phyloP scores from a whole-genome alignment of 495 filamentous ascomycete species.

The Penicillium turbatum region DNA sequence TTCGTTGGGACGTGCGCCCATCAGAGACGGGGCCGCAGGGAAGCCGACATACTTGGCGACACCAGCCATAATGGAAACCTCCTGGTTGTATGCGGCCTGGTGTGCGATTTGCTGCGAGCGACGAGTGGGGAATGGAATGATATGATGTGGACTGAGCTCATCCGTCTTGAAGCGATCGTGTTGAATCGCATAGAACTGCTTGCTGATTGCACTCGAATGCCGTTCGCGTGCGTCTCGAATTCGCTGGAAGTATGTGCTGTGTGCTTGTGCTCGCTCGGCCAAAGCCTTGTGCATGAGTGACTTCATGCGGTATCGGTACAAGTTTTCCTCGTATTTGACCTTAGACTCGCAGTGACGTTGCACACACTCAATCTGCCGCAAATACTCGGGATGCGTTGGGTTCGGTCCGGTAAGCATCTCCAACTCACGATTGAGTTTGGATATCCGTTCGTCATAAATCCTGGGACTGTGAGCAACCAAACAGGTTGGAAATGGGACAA shows the following conservation, averaged over 20 bases:
- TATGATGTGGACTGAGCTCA: constrained; percentile 74
- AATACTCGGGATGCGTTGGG: constrained; percentile 81
- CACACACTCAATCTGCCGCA: constrained; percentile 79
- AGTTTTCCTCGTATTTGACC: constrained; percentile 65
- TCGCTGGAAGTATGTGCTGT: constrained; percentile 81
- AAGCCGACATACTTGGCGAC: constrained; percentile 93
- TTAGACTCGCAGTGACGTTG: constrained; percentile 75
- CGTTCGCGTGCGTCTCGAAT: constrained; percentile 76
- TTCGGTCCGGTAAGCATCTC: constrained; percentile 70
- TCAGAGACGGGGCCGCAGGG: constrained; percentile 84
- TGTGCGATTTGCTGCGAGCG: constrained; percentile 68
- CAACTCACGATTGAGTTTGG: constrained; percentile 76
- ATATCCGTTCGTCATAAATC: constrained; percentile 81
- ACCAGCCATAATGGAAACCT: constrained; percentile 85
- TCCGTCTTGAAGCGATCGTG: constrained; percentile 82
- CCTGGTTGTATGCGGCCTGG: constrained; percentile 85
- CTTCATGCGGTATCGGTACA: constrained; percentile 67
- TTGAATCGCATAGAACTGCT: constrained; percentile 86
- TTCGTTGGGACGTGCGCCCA: constrained; percentile 64
- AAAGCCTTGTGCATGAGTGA: constrained; percentile 67
- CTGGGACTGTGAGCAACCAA: constrained; percentile 41
- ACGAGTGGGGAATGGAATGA: constrained; percentile 65
- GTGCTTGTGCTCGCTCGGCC: constrained; percentile 74
- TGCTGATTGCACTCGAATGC: constrained; percentile 72
- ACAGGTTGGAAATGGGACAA: background rate